Evolutionary conservation across 306 rosid species (phyloP).

Genomic region (Canavalia ensiformis): DNA sequence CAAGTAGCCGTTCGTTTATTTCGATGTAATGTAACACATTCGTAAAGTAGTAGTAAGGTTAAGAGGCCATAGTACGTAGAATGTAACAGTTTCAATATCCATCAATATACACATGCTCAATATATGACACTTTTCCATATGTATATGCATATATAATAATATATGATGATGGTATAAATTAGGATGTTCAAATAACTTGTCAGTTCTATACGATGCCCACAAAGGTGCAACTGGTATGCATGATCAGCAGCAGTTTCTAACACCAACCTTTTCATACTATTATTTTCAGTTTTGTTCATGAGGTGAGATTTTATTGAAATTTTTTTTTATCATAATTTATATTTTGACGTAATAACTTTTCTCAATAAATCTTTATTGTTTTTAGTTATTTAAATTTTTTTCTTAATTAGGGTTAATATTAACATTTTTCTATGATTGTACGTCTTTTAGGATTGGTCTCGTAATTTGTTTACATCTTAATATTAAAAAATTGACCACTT

Average conservation of each 20-base stretch:
- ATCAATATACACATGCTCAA: neutral
- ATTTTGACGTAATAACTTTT: no score
- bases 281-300: no score
- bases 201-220: neutral
- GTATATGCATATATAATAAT: neutral
- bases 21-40: conserved; percentile 49
- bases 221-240: conserved; percentile 18
- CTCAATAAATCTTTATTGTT: no score
- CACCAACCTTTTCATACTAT: neutral
- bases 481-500: no score
- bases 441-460: neutral
- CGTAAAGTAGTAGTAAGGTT: conserved; percentile 18
- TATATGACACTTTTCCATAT: neutral
- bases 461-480: neutral
- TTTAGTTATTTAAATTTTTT: no score
- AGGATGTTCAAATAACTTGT: no score
- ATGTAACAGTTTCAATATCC: conserved; percentile 3
- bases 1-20: conserved; percentile 52
- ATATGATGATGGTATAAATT: neutral
- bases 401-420: no score
- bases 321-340: no score
- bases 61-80: conserved; percentile 4
- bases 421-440: no score
- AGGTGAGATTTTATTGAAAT: no score
- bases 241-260: neutral